Conservation (phyloP, 768 basidiomycete genomes). For the Fomitopsis pulvina region DNA sequence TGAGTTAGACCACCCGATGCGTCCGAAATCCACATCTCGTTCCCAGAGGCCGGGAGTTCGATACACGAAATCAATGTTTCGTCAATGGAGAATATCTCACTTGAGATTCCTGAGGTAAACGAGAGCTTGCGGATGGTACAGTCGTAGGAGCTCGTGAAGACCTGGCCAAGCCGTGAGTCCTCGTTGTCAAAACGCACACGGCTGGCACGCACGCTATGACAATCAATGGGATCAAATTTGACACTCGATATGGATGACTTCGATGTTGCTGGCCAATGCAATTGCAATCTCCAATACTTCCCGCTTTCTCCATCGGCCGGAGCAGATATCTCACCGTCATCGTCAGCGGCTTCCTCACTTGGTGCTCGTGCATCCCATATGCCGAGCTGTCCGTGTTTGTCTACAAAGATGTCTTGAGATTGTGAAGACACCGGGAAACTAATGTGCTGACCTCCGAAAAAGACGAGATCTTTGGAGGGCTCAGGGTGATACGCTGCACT, state of each 20-base stretch:
- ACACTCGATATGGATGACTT: slow-evolving; percentile 76
- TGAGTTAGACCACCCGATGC: slow-evolving; percentile 65
- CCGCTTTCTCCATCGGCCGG: slow-evolving; percentile 49
- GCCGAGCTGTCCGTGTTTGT: slow-evolving; percentile 78
- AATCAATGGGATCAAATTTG: slow-evolving; percentile 69
- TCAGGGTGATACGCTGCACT: slow-evolving; percentile 80
- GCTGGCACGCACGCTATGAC: slow-evolving; percentile 52
- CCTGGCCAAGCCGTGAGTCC: slow-evolving; percentile 31
- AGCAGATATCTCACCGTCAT: slow-evolving; percentile 41
- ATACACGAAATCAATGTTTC: slow-evolving; percentile 62
- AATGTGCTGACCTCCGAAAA: slow-evolving; percentile 62
- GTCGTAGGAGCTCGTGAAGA: slow-evolving; percentile 81
- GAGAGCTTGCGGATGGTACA: slow-evolving; percentile 69
- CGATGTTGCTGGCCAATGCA: slow-evolving; percentile 78
- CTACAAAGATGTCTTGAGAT: slow-evolving; percentile 28
- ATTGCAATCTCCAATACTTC: slow-evolving; percentile 72
- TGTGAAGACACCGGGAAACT: neutral
- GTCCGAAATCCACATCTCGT: slow-evolving; percentile 86
- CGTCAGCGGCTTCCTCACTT: slow-evolving; percentile 56
- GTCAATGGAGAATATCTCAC: slow-evolving; percentile 59
- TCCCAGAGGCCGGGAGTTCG: slow-evolving; percentile 58
- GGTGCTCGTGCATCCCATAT: slow-evolving; percentile 83
- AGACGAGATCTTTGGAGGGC: slow-evolving; percentile 72
- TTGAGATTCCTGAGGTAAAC: slow-evolving; percentile 65
- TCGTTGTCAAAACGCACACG: neutral